These are phyloP conservation scores for Buddleja alternifolia DNA, from an alignment of 257 asterid species.

Conservation along the genomic window DNA sequence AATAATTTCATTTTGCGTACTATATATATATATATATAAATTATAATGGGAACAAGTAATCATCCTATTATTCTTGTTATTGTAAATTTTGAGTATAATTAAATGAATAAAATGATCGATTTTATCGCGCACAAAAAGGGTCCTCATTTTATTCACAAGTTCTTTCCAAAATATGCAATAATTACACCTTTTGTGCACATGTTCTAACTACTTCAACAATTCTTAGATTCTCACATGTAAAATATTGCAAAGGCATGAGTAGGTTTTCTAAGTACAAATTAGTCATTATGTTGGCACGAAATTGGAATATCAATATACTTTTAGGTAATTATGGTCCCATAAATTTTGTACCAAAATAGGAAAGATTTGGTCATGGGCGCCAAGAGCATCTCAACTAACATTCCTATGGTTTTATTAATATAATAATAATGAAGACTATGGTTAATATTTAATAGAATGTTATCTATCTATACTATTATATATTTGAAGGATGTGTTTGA, in stretches of 20 bases:
- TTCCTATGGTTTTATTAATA: constrained; percentile 15
- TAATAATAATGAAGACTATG: neutral
- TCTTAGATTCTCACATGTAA: constrained; percentile 7
- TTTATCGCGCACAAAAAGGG: too few relatives aligned
- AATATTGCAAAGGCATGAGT: constrained; percentile 22
- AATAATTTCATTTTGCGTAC: too few relatives aligned
- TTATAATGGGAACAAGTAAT: too few relatives aligned
- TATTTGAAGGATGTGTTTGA: too few relatives aligned
- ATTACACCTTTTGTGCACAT: neutral
- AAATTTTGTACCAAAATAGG: constrained; percentile 19
- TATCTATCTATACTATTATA: too few relatives aligned
- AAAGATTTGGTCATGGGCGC: constrained; percentile 33
- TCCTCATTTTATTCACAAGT: too few relatives aligned
- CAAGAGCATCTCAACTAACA: constrained; percentile 32
- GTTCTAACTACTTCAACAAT: neutral
- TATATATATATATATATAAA: too few relatives aligned
- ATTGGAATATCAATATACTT: constrained; percentile 3
- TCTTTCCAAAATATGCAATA: neutral
- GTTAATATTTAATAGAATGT: constrained; percentile 9
- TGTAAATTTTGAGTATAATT: too few relatives aligned
- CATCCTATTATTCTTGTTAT: too few relatives aligned
- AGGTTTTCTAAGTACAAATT: constrained; percentile 24
- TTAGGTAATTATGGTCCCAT: constrained; percentile 32
- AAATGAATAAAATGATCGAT: too few relatives aligned
- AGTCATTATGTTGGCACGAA: constrained; percentile 31